Percentiles rank a stretch among this genome's conserved stretches.
Conservation (phyloP, 108 stramenopile species). For the Seminavis robusta region DNA sequence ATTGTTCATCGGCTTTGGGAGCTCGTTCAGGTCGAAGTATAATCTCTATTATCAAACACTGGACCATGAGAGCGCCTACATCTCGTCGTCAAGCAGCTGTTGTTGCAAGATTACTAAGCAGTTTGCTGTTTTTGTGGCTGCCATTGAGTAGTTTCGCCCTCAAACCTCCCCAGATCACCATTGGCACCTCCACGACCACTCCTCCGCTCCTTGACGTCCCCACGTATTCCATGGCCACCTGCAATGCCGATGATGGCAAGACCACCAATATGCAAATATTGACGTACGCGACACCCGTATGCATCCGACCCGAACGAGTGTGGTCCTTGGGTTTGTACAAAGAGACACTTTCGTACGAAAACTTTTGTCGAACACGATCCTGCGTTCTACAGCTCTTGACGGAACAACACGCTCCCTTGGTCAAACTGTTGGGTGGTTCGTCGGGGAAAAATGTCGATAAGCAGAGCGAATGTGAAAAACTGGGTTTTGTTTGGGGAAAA, state of each 20-base stretch:
- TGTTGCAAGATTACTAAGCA: too few species aligned
- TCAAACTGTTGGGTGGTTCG: slow-evolving; percentile 54
- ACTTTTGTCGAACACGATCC: slow-evolving; percentile 43
- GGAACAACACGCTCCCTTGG: slow-evolving; percentile 38
- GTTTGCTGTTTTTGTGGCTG: too few species aligned
- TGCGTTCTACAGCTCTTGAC: slow-evolving; percentile 71
- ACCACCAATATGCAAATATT: slow-evolving; percentile 77
- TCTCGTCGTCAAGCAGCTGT: too few species aligned
- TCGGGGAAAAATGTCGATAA: slow-evolving; percentile 68
- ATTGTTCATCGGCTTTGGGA: too few species aligned
- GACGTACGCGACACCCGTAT: slow-evolving; percentile 79
- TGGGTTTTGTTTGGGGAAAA: slow-evolving; percentile 42
- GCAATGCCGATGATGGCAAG: slow-evolving; percentile 18
- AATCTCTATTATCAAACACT: too few species aligned
- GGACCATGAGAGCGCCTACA: too few species aligned
- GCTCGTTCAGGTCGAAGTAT: too few species aligned
- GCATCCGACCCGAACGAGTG: slow-evolving; percentile 57
- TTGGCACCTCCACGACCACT: too few species aligned
- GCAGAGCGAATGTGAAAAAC: slow-evolving; percentile 30
- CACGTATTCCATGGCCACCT: slow-evolving; percentile 68
- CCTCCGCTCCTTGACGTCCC: slow-evolving; percentile 79
- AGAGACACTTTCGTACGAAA: slow-evolving; percentile 60
- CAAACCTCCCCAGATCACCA: too few species aligned
- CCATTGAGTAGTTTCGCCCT: too few species aligned
- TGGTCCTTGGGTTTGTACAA: slow-evolving; percentile 79